Base-by-base conservation (phyloP, 179 eudicot species). In the Spergularia azorica region DNA sequence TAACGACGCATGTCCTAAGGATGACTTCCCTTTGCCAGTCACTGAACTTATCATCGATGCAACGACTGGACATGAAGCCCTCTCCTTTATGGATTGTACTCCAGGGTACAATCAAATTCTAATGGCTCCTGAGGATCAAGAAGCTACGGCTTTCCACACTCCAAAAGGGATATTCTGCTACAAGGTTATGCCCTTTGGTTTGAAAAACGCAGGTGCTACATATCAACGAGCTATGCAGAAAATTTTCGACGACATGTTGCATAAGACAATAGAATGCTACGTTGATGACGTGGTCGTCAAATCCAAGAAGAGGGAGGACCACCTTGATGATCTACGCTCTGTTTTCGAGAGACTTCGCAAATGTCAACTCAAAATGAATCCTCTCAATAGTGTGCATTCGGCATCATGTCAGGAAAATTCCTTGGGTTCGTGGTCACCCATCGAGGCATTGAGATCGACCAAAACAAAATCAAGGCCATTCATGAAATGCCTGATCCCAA, bases 21-120 rank as follows among this genome's bases (percentile, higher is more conserved):
- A 68, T 68, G 72, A 68, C 32, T 70, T 70, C 16, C 62, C 48
- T 2, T 14, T 70, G 7, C 73, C 62, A 3, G 73, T 70, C 12
- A 54, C 62, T 0, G 62, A 70, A 7, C 39, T 54, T 5, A 70
- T 70, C 50, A 70, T 70, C 2, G 62, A 70, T 7, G 73, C 61
- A 0, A 70, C 73, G 13, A 54, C 73, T 0, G 73, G 73, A 3
- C 62, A 70, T 2, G 66, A 21, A 32, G 66, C 66, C 9, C 66
- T 62, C 9, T 62, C 66, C 1, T 62, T 62, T 10, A 62, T 70
- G 60, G 73, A 54, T 55, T 26, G 62, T 10, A 68, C 36, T 8
- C 7, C 50, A 0, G 50, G 50, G 7, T 46, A 46, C 50, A 4
- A 9, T 8, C 0, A 9, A 17, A 13, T 63, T 3, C 8, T 11